Conservation (phyloP, 108 stramenopile genomes). For the Pseudonitzschia pungens region DNA sequence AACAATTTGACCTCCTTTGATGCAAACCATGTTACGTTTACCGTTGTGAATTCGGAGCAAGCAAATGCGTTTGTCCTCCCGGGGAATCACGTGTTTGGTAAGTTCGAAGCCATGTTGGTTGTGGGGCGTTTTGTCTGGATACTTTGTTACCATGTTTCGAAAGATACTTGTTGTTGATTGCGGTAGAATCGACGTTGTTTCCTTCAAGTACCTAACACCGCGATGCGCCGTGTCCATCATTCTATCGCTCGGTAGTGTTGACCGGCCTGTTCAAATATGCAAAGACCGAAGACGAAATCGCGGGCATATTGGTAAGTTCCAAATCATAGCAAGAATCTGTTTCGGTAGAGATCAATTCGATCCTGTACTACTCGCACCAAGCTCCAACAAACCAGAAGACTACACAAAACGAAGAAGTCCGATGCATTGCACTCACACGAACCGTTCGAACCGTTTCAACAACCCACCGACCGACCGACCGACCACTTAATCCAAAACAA, state of each 20-base stretch:
- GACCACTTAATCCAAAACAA: too few species aligned
- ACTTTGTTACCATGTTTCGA: not conserved
- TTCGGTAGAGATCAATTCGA: too few species aligned
- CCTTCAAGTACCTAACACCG: not conserved
- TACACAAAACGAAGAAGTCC: too few species aligned
- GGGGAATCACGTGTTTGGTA: slow-evolving; percentile 76
- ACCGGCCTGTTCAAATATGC: slow-evolving; percentile 75
- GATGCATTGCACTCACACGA: too few species aligned
- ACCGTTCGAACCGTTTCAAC: too few species aligned
- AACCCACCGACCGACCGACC: too few species aligned
- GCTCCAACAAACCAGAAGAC: too few species aligned
- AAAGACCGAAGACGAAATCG: slow-evolving; percentile 82
- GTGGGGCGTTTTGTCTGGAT: not conserved
- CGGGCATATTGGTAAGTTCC: slow-evolving; percentile 49
- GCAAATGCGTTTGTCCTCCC: slow-evolving; percentile 89
- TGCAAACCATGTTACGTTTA: slow-evolving; percentile 43
- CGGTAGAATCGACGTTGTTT: too few species aligned
- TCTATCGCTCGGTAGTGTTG: slow-evolving; percentile 25
- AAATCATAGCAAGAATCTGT: slow-evolving; percentile 34
- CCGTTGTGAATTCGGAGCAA: slow-evolving; percentile 65
- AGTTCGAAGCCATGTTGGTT: too few species aligned
- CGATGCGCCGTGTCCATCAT: too few species aligned
- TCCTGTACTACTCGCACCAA: too few species aligned
- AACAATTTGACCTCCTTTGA: slow-evolving; percentile 11
- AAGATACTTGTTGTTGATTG: too few species aligned